A percentile compares a stretch with the other conserved stretches of the same genome.
These are phyloP conservation scores for Terfezia boudieri DNA, from an alignment of 495 filamentous ascomycete species.

Conservation along the genomic window DNA sequence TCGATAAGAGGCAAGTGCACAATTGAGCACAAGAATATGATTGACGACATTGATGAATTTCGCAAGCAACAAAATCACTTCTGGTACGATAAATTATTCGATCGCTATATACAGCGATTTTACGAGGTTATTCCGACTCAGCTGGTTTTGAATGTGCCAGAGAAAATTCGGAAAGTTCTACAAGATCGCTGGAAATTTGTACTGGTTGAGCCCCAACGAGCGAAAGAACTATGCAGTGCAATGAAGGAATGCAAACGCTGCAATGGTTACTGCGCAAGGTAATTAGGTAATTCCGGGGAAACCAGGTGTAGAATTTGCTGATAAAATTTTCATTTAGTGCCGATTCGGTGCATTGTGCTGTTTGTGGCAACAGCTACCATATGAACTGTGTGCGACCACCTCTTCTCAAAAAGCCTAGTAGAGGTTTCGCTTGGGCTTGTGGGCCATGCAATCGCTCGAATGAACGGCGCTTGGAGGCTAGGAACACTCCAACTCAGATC, in stretches of 20 bases:
- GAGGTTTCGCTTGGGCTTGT: slow-evolving; percentile 96
- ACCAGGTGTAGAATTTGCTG: slow-evolving; percentile 61
- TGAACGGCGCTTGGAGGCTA: slow-evolving; percentile 75
- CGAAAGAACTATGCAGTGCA: slow-evolving; percentile 87
- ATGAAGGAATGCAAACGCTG: slow-evolving; percentile 95
- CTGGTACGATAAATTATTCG: slow-evolving; percentile 94
- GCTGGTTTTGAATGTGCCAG: slow-evolving; percentile 88
- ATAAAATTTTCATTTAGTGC: slow-evolving; percentile 55
- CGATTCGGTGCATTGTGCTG: slow-evolving; percentile 92
- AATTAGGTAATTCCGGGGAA: slow-evolving; percentile 16
- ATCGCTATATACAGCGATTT: slow-evolving; percentile 90
- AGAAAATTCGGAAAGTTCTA: slow-evolving; percentile 77
- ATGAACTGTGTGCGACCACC: slow-evolving; percentile 94
- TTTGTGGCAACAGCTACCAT: slow-evolving; percentile 86
- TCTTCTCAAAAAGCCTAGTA: slow-evolving; percentile 83
- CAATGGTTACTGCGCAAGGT: slow-evolving; percentile 69
- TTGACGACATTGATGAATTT: slow-evolving; percentile 60
- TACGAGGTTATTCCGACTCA: slow-evolving; percentile 89
- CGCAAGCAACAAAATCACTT: slow-evolving; percentile 66
- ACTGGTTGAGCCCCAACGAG: slow-evolving; percentile 68
- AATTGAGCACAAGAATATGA: slow-evolving; percentile 69
- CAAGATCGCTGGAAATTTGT: slow-evolving; percentile 92
- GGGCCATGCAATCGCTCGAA: slow-evolving; percentile 85
- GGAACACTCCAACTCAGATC: slow-evolving; percentile 53
- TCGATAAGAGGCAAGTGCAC: slow-evolving; percentile 80